Evolutionary conservation across 331 rosid genomes (phyloP), one percentile per base, ranked within the genome.

Genomic region (Rosa hybrid): DNA sequence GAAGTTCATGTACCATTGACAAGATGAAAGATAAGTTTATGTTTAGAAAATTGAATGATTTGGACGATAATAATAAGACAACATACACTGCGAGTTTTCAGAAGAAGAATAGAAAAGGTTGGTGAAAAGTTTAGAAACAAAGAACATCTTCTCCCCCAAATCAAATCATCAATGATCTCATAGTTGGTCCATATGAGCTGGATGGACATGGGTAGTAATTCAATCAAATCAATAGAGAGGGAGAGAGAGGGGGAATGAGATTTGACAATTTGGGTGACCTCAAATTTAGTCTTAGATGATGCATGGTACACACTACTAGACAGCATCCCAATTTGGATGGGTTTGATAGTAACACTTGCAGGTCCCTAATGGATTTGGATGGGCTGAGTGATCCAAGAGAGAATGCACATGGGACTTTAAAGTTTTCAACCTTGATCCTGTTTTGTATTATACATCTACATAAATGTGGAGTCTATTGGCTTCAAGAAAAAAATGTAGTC

Each of bases 111-210:
- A 53, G 21, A 17, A 53, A 53, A 53, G 8, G 2, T 34, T 1
- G 20, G 11, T 38, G 39, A 17, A 67, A 7, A 39, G 17, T 7
- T 2, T 5, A 64, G 16, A 64, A 64, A 17, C 3, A 39, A 16
- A 11, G n/a, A 67, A 7, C 49, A 39, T 17, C 23, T 7, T 68
- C 7, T 38, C 21, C 49, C 50, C 77, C 84, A 16, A 16, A 34
- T 14, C 76, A 38, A 65, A 57, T 65, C 38, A 72, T 18, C 57
- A 78, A 17, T 51, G 30, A 27, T 57, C 63, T 4, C 51, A 60
- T 53, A 74, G 49, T 45, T 80, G 86, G 77, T 78, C 87, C 70
- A 45, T 78, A 75, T 85, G 81, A 85, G 90, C 87, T 89, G 88
- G 85, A 83, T 77, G 64, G 59, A 75, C 72, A 74, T 75, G 83